A percentile compares a stretch with the other conserved stretches of the same genome.
Conservation (phyloP, 192 early-diverging fungal genomes). For the Podila horticola region DNA sequence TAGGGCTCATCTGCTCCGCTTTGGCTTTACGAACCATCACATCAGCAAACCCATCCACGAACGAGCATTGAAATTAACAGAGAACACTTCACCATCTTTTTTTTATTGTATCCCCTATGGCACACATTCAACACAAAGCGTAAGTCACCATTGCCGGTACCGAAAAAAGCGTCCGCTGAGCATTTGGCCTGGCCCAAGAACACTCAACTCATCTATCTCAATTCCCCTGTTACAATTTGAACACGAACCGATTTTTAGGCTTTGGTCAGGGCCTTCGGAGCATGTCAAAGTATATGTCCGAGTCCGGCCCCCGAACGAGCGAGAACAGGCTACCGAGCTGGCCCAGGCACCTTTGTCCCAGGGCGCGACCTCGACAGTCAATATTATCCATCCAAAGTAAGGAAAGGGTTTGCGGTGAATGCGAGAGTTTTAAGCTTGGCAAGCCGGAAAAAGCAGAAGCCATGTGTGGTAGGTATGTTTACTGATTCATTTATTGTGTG, state of each 20-base stretch:
- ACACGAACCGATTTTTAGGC: background rate
- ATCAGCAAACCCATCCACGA: too few relatives aligned
- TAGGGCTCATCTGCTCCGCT: too few relatives aligned
- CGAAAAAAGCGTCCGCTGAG: background rate
- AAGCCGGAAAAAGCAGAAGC: background rate
- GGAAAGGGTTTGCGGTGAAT: background rate
- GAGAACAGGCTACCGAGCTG: slow-evolving; percentile 25
- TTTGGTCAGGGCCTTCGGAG: slow-evolving; percentile 45
- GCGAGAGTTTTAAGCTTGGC: background rate
- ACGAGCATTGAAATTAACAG: too few relatives aligned
- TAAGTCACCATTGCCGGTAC: too few relatives aligned
- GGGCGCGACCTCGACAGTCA: slow-evolving; percentile 9
- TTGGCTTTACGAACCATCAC: too few relatives aligned
- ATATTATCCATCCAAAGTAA: slow-evolving; percentile 28
- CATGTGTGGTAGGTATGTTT: background rate
- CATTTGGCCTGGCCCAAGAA: background rate
- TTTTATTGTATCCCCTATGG: too few relatives aligned
- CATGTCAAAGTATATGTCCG: slow-evolving; percentile 52
- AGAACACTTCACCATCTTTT: too few relatives aligned
- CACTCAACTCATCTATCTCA: background rate
- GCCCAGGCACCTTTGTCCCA: background rate
- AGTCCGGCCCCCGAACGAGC: slow-evolving; percentile 40
- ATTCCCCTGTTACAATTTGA: background rate
- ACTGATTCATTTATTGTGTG: background rate
- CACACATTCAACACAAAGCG: too few relatives aligned